Conservation (phyloP, 495 filamentous ascomycete genomes). For the Penicillium paradoxum region DNA sequence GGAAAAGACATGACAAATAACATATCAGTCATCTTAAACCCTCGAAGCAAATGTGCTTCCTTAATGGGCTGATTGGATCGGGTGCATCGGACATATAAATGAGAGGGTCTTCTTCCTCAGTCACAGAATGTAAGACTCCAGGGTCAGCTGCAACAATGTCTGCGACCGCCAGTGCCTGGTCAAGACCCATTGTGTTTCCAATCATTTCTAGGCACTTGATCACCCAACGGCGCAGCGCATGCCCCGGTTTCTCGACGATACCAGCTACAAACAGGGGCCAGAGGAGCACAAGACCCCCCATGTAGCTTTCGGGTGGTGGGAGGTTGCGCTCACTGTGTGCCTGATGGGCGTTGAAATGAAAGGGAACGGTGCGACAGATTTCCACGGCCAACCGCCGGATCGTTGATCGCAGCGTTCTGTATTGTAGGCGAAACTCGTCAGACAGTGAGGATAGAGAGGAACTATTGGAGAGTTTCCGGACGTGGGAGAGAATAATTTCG, state of each 20-base stretch:
- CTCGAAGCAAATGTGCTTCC: not conserved
- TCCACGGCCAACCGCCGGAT: constrained; percentile 38
- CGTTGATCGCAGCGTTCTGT: constrained; percentile 28
- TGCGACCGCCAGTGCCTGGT: constrained; percentile 43
- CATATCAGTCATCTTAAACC: not conserved
- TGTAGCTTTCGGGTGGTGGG: constrained; percentile 25
- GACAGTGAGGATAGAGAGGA: constrained; percentile 18
- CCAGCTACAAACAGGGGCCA: constrained; percentile 47
- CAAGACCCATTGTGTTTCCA: constrained; percentile 43
- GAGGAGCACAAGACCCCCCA: constrained; percentile 42
- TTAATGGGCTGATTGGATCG: not conserved
- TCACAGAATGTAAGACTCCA: constrained; percentile 20
- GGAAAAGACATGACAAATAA: not conserved
- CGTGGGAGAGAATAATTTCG: constrained; percentile 42
- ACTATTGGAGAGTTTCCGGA: constrained; percentile 12
- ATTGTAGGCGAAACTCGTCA: constrained; percentile 30
- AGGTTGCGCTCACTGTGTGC: constrained; percentile 6
- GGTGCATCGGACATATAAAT: not conserved
- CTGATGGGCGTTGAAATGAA: constrained; percentile 27
- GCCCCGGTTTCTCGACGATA: constrained; percentile 27
- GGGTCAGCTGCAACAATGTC: constrained; percentile 32
- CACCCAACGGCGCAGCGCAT: constrained; percentile 41
- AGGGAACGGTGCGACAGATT: constrained; percentile 44
- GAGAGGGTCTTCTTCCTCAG: constrained; percentile 11
- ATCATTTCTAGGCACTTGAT: constrained; percentile 37